phyloP scores from a whole-genome alignment of 1,284 basidiomycete genomes.

The Farysia itapuensis region DNA sequence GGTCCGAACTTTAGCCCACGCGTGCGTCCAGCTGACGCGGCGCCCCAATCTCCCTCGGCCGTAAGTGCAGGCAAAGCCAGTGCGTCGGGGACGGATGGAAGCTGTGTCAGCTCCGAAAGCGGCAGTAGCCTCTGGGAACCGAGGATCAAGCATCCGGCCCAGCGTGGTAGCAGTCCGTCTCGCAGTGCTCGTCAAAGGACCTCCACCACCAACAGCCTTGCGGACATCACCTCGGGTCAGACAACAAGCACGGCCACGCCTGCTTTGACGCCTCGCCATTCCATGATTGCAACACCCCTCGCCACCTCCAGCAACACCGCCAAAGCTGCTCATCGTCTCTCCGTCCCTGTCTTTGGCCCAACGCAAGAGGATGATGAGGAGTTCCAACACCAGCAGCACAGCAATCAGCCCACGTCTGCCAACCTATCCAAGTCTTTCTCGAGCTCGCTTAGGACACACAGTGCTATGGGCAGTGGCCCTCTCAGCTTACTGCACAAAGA shows the following conservation, averaged over 20 bases:
- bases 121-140: conserved; percentile 40
- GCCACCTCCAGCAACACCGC: conserved; percentile 7
- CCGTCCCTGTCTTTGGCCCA: conserved; percentile 18
- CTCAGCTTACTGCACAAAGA: conserved; percentile 39
- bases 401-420: neutral
- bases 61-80: conserved; percentile 28
- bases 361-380: conserved; percentile 18
- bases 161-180: too few species aligned
- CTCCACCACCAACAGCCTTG: neutral
- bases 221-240: conserved; percentile 9
- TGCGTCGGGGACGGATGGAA: conserved; percentile 38
- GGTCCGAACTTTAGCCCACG: conserved; percentile 12
- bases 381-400: conserved; percentile 1
- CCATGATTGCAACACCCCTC: conserved; percentile 9
- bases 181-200: too few species aligned
- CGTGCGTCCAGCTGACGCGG: conserved; percentile 3
- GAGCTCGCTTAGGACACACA: neutral
- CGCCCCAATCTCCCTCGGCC: conserved; percentile 24
- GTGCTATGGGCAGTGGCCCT: conserved; percentile 19
- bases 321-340: conserved; percentile 12
- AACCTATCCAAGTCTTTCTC: neutral
- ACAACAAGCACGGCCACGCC: conserved; percentile 41
- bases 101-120: conserved; percentile 29
- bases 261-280: conserved; percentile 31
- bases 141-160: conserved; percentile 16